These are phyloP conservation scores for Metarhizium rileyi DNA, from an alignment of 2,329 filamentous ascomycete genomes.

Conservation along the genomic window DNA sequence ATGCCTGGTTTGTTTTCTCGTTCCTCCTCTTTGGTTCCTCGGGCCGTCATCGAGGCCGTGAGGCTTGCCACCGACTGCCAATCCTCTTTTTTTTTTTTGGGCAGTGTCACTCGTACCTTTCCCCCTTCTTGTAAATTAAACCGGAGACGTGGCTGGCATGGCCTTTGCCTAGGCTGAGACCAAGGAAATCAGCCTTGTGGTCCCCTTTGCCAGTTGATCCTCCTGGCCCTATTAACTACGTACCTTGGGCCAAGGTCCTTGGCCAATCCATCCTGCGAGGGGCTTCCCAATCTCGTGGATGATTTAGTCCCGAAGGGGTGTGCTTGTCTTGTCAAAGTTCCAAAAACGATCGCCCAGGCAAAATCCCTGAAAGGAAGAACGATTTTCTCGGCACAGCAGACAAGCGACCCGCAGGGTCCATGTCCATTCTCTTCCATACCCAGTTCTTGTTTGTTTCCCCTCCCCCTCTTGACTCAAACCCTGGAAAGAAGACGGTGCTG, in stretches of 20 bases:
- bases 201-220: background rate
- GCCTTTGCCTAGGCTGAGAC: background rate
- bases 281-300: background rate
- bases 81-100: background rate
- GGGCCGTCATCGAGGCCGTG: background rate
- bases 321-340: slow-evolving; percentile 2
- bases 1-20: background rate
- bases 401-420: background rate
- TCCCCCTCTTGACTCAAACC: background rate
- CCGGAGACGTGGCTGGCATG: slow-evolving; percentile 3
- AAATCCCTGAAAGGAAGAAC: background rate
- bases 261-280: background rate
- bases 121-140: background rate
- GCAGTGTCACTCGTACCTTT: no score
- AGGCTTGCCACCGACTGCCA: background rate
- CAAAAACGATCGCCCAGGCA: background rate
- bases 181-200: slow-evolving; percentile 7
- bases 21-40: background rate
- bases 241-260: no score
- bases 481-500: background rate
- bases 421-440: no score
- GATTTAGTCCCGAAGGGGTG: background rate
- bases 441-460: background rate
- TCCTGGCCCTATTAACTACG: background rate
- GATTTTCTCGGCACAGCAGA: slow-evolving; percentile 3